phyloP scores from a whole-genome alignment of 257 asterid species.

The Leptodermis oblonga region DNA sequence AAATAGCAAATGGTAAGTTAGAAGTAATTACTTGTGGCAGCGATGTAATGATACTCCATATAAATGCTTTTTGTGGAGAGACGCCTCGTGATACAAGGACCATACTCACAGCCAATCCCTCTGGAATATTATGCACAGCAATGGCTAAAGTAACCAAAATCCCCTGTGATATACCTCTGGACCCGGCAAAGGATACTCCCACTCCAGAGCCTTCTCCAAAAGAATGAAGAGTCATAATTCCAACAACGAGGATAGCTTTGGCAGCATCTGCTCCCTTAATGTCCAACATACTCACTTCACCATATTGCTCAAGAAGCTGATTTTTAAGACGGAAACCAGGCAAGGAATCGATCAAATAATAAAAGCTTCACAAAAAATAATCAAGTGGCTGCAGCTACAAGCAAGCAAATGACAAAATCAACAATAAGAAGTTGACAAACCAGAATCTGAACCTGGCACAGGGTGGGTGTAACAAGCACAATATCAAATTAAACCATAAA shows the following conservation, averaged over 20 bases:
- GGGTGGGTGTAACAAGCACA: neutral
- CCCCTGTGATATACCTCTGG: slow-evolving; percentile 94
- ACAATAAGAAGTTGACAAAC: neutral
- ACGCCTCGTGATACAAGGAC: slow-evolving; percentile 97
- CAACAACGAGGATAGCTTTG: slow-evolving; percentile 89
- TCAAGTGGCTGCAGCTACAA: neutral
- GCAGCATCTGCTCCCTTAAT: slow-evolving; percentile 98
- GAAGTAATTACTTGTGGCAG: slow-evolving; percentile 72
- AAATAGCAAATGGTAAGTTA: neutral
- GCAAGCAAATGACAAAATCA: neutral
- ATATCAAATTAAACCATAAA: neutral
- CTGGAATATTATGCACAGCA: slow-evolving; percentile 99
- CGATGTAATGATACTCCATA: slow-evolving; percentile 95
- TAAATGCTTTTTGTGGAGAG: slow-evolving; percentile 92
- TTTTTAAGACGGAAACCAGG: slow-evolving; percentile 10
- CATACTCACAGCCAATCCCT: slow-evolving; percentile 99
- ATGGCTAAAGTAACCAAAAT: slow-evolving; percentile 90
- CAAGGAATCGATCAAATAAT: neutral
- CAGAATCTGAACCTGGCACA: neutral
- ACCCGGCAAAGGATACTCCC: slow-evolving; percentile 98
- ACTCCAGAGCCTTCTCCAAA: slow-evolving; percentile 99
- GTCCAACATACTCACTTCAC: slow-evolving; percentile 98
- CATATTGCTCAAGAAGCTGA: slow-evolving; percentile 91
- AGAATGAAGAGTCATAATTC: slow-evolving; percentile 98
- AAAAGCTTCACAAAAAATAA: neutral